Percentiles rank a stretch among this genome's conserved stretches.
These are phyloP conservation scores for Lachnum nothofagi DNA, from an alignment of 2,329 filamentous ascomycete species.

Conservation along the genomic window DNA sequence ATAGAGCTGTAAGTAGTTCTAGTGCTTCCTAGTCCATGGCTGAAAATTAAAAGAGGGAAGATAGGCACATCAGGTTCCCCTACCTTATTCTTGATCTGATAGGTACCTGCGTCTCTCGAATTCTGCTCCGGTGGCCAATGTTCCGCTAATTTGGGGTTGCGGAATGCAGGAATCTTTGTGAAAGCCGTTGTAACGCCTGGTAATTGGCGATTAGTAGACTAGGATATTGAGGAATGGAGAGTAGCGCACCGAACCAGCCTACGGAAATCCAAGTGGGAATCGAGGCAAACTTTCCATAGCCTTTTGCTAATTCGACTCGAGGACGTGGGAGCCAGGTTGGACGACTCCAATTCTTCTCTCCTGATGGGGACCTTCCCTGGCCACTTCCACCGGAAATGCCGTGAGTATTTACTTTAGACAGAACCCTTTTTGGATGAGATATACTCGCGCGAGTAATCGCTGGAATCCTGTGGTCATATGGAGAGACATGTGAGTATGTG, in stretches of 20 bases:
- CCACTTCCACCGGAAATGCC: slow-evolving; percentile 29
- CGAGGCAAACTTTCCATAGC: slow-evolving; percentile 58
- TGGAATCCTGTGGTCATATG: too few relatives aligned
- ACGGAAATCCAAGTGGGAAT: slow-evolving; percentile 46
- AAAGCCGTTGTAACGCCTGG: slow-evolving; percentile 49
- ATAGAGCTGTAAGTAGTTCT: slow-evolving; percentile 58
- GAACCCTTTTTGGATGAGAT: background rate
- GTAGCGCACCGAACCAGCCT: slow-evolving; percentile 43
- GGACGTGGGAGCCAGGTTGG: slow-evolving; percentile 60
- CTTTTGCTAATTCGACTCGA: slow-evolving; percentile 49
- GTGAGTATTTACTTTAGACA: background rate
- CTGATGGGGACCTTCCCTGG: slow-evolving; percentile 35
- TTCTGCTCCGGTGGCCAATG: slow-evolving; percentile 47
- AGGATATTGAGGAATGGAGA: background rate
- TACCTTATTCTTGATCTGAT: slow-evolving; percentile 38
- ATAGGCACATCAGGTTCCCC: slow-evolving; percentile 38
- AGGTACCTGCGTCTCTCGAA: slow-evolving; percentile 32
- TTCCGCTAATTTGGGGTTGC: slow-evolving; percentile 54
- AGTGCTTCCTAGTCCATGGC: slow-evolving; percentile 60
- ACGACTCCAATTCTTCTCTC: slow-evolving; percentile 43
- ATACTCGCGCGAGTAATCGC: too few relatives aligned
- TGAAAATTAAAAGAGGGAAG: slow-evolving; percentile 62
- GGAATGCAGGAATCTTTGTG: slow-evolving; percentile 59
- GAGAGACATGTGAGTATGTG: too few relatives aligned
- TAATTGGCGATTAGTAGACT: background rate